phyloP scores from a whole-genome alignment of 805 yeast genomes.

The Starmera caribaea region DNA sequence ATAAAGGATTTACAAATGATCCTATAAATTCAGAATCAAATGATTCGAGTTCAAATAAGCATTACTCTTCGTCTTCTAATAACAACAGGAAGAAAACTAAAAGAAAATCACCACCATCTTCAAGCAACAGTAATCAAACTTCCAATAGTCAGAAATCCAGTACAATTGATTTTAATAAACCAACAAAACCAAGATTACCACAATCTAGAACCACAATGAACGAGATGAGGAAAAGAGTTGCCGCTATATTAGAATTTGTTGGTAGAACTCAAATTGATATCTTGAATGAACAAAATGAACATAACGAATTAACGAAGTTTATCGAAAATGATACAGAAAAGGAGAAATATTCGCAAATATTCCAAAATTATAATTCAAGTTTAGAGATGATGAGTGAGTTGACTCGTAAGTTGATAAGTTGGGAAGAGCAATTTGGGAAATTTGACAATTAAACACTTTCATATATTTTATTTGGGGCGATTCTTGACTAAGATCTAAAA shows the following conservation, averaged over 20 bases:
- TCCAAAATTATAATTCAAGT: constrained; percentile 47
- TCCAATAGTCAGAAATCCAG: constrained; percentile 11
- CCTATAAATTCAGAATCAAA: constrained; percentile 8
- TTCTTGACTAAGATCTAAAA: constrained; percentile 26
- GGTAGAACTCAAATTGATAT: constrained; percentile 81
- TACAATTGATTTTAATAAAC: constrained; percentile 50
- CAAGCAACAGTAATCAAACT: constrained; percentile 7
- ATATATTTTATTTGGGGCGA: constrained; percentile 21
- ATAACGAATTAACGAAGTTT: constrained; percentile 37
- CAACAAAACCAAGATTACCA: constrained; percentile 79
- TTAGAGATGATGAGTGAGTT: constrained; percentile 60
- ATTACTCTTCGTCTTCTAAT: too few species aligned
- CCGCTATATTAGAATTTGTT: constrained; percentile 85
- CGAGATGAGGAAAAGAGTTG: constrained; percentile 82
- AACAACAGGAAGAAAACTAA: too few species aligned
- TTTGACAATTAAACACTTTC: constrained; percentile 7
- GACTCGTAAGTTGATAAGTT: constrained; percentile 56
- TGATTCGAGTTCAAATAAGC: constrained; percentile 11
- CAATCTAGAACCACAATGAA: constrained; percentile 61
- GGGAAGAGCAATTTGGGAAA: constrained; percentile 65
- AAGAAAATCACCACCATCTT: constrained; percentile 7
- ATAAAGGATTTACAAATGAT: not conserved
- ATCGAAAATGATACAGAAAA: constrained; percentile 32
- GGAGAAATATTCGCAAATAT: constrained; percentile 29
- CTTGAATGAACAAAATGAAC: constrained; percentile 59